Conservation (phyloP, 1,284 basidiomycete genomes). For the Meira miltonrushii region DNA sequence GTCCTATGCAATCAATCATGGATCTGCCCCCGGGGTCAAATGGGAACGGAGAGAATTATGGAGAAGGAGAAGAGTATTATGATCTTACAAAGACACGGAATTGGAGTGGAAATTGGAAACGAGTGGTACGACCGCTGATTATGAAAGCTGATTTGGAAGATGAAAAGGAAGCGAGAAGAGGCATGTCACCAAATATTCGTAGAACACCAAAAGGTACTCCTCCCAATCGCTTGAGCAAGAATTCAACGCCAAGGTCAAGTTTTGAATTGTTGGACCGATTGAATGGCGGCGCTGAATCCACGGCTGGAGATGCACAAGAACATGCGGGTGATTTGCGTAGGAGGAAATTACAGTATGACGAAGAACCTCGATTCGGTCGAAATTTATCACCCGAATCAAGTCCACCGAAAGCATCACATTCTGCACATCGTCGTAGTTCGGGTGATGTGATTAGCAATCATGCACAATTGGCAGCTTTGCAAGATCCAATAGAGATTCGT, state of each 20-base stretch:
- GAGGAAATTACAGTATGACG: background rate
- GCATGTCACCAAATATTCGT: background rate
- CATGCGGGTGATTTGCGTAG: background rate
- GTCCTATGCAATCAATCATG: conserved; percentile 16
- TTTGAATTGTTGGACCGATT: background rate
- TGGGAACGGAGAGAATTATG: background rate
- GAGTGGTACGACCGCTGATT: conserved; percentile 31
- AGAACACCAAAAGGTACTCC: background rate
- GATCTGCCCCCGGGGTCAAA: background rate
- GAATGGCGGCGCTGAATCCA: background rate
- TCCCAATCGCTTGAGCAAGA: background rate
- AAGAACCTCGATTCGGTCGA: background rate
- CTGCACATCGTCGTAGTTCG: background rate
- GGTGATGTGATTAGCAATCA: background rate
- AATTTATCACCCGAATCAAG: background rate
- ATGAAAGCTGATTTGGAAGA: conserved; percentile 14
- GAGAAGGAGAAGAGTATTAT: background rate
- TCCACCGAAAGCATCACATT: too few species aligned
- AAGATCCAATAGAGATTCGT: background rate
- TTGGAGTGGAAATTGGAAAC: conserved; percentile 40
- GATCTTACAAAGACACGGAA: conserved; percentile 12
- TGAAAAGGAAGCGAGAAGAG: background rate
- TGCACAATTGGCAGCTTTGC: background rate
- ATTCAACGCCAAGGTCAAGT: background rate
- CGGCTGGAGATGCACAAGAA: background rate